These are phyloP conservation scores for Chrysosphaeria jannelii DNA, from an alignment of 2,329 filamentous ascomycete genomes.

Conservation along the genomic window DNA sequence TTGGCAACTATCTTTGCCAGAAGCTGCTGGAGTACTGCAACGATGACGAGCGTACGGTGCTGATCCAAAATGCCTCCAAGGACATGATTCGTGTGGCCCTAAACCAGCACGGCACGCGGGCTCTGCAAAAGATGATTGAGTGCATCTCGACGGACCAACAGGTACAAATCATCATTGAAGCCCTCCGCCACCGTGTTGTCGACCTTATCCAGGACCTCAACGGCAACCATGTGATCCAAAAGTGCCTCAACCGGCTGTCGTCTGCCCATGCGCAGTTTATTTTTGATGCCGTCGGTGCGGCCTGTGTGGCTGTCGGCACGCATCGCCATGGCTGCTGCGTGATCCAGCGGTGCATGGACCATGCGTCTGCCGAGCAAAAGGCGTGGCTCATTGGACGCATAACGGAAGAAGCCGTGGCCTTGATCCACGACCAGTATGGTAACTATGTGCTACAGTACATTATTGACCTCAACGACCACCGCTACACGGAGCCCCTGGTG, in stretches of 20 bases:
- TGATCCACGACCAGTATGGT: conserved; percentile 90
- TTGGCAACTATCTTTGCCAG: conserved; percentile 97
- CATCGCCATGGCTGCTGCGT: conserved; percentile 96
- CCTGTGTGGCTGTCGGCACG: conserved; percentile 77
- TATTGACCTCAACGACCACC: conserved; percentile 64
- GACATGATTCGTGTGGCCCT: conserved; percentile 81
- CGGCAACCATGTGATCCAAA: conserved; percentile 96
- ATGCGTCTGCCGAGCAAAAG: conserved; percentile 75
- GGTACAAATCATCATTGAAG: conserved; percentile 61
- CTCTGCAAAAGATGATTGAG: conserved; percentile 98
- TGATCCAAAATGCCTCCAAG: conserved; percentile 69
- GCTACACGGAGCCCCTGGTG: conserved; percentile 73
- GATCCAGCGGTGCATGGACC: conserved; percentile 90
- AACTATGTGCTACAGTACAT: conserved; percentile 99
- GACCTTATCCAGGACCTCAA: conserved; percentile 92
- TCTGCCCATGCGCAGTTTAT: conserved; percentile 78
- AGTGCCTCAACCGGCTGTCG: conserved; percentile 84
- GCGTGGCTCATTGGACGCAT: conserved; percentile 62
- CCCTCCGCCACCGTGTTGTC: conserved; percentile 59
- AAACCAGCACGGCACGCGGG: conserved; percentile 90
- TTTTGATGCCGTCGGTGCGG: conserved; percentile 67
- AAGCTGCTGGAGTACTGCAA: conserved; percentile 90
- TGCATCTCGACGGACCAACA: conserved; percentile 69
- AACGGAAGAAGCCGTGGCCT: conserved; percentile 56
- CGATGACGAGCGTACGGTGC: conserved; percentile 72